Conservation (phyloP, 148 eudicot species). For the Vaccinium vitisidaea region DNA sequence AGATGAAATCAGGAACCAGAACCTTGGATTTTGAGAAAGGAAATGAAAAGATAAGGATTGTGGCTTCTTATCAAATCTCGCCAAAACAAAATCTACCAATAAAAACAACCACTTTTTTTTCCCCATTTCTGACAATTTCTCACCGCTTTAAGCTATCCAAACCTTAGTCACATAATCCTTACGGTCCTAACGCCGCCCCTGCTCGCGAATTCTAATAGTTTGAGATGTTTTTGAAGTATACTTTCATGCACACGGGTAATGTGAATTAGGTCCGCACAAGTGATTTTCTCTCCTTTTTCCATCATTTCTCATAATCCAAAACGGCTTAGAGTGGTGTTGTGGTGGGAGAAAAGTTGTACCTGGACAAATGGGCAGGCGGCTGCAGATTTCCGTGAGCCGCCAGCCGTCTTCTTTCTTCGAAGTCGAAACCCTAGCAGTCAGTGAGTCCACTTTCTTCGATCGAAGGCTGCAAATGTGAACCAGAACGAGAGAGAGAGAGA, state of each 20-base stretch:
- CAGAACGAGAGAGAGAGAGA: no score
- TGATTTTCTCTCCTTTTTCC: not conserved
- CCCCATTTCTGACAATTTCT: not conserved
- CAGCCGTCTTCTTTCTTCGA: constrained; percentile 2
- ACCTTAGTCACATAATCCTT: not conserved
- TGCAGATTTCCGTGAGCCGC: not conserved
- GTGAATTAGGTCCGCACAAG: not conserved
- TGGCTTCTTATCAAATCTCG: not conserved
- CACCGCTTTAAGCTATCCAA: not conserved
- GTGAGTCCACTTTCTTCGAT: no score
- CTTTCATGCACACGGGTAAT: not conserved
- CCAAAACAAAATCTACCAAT: not conserved
- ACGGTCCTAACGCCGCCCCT: not conserved
- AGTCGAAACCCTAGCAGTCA: no score
- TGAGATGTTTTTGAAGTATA: not conserved
- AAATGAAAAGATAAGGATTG: not conserved
- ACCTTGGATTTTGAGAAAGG: not conserved
- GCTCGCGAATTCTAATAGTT: not conserved
- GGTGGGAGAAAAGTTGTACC: not conserved
- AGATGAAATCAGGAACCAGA: constrained; percentile 6
- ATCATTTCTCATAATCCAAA: not conserved
- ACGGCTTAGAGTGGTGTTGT: not conserved
- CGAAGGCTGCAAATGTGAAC: no score
- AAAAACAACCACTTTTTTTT: not conserved
- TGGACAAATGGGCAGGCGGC: not conserved